Evolutionary conservation across 192 early-diverging fungal species (phyloP).

Genomic region (Linnemannia exigua): DNA sequence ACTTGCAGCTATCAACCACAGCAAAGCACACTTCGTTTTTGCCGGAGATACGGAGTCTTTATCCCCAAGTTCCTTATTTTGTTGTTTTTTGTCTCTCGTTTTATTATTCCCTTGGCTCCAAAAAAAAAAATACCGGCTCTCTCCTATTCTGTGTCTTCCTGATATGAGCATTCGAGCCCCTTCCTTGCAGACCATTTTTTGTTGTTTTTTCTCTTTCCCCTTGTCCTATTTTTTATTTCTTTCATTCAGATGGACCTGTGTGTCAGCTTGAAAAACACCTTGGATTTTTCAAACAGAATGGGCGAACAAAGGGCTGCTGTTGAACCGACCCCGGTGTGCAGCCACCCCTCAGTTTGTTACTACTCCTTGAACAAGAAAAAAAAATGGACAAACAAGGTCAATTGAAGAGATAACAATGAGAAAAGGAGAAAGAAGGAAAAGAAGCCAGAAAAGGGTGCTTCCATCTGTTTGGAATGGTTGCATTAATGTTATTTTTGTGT

Average conservation of each 20-base stretch:
- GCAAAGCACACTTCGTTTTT: neutral
- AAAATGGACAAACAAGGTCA: neutral
- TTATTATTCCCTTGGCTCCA: conserved; percentile 19
- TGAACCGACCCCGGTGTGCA: neutral
- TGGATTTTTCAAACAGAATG: neutral
- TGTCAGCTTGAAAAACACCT: neutral
- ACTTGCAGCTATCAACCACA: neutral
- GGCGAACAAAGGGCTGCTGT: neutral
- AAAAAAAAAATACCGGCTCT: conserved; percentile 17
- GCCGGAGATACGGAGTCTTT: neutral
- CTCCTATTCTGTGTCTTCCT: conserved; percentile 31
- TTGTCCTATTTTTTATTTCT: neutral
- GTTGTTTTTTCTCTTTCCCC: neutral
- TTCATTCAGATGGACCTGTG: neutral
- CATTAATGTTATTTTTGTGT: conserved; percentile 9
- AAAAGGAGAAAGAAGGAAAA: neutral
- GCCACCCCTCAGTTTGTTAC: conserved; percentile 4
- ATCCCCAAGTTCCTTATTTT: neutral
- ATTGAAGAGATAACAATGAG: neutral
- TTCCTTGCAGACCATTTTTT: neutral
- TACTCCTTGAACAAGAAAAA: neutral
- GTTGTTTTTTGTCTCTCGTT: neutral
- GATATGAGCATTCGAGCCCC: conserved; percentile 33
- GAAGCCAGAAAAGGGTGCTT: conserved; percentile 8
- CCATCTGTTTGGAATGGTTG: neutral